A percentile compares a stretch with the other conserved stretches of the same genome.
These are phyloP conservation scores for Saturnispora gosingensis DNA, from an alignment of 805 yeast genomes.

Conservation along the genomic window DNA sequence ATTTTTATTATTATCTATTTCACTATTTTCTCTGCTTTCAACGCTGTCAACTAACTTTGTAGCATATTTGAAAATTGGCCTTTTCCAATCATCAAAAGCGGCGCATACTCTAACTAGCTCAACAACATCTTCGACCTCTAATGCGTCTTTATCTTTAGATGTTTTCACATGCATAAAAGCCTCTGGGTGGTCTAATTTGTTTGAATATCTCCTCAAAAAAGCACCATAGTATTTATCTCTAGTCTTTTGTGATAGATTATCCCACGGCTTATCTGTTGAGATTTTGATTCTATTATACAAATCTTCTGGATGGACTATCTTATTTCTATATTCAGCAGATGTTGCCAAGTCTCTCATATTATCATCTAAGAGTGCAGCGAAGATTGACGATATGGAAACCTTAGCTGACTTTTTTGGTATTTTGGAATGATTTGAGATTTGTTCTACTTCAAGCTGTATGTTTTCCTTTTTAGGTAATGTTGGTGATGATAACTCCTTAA, in stretches of 20 bases:
- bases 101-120: conserved; percentile 21
- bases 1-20: not conserved
- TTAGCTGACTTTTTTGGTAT: not conserved
- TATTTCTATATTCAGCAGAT: conserved; percentile 22
- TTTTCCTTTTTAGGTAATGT: not conserved
- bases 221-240: conserved; percentile 23
- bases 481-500: not conserved
- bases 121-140: conserved; percentile 15
- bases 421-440: not conserved
- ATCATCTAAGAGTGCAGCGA: conserved; percentile 22
- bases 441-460: not conserved
- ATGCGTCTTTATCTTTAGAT: conserved; percentile 1
- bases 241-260: conserved; percentile 15
- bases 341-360: conserved; percentile 21
- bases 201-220: conserved; percentile 22
- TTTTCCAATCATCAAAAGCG: conserved; percentile 19
- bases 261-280: conserved; percentile 20
- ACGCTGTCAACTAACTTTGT: conserved; percentile 10
- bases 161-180: conserved; percentile 4
- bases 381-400: conserved; percentile 18
- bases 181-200: conserved; percentile 16
- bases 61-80: conserved; percentile 18
- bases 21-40: conserved; percentile 6
- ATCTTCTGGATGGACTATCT: conserved; percentile 21
- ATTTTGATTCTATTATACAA: conserved; percentile 21